Evolutionary conservation across 2,329 filamentous ascomycete species (phyloP).

Genomic region (Aspergillus sp.): DNA sequence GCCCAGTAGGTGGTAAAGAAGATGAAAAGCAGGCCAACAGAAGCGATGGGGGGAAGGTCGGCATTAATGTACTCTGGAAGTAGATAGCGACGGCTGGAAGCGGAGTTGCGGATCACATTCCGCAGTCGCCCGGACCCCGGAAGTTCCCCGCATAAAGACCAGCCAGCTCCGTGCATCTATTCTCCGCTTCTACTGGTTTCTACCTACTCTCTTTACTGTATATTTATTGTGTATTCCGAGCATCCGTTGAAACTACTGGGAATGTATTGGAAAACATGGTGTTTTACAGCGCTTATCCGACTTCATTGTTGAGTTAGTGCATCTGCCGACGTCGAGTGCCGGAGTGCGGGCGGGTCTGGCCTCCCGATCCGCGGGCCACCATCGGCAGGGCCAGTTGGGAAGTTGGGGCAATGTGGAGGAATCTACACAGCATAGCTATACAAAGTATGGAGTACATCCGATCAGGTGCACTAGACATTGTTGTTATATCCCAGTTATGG

Average conservation of each 20-base stretch:
- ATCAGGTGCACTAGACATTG: not conserved
- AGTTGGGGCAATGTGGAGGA: too few relatives aligned
- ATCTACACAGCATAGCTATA: not conserved
- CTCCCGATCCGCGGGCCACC: slow-evolving; percentile 19
- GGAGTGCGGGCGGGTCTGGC: slow-evolving; percentile 8
- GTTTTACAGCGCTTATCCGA: not conserved
- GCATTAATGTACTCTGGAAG: not conserved
- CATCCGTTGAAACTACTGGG: not conserved
- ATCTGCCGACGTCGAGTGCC: not conserved
- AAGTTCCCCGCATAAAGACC: slow-evolving; percentile 17
- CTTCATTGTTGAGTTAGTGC: not conserved
- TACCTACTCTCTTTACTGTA: too few relatives aligned
- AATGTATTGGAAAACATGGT: not conserved
- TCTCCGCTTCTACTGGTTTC: too few relatives aligned
- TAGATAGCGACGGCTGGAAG: slow-evolving; percentile 8
- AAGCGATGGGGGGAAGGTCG: not conserved
- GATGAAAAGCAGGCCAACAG: not conserved
- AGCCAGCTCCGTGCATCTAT: not conserved
- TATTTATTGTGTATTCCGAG: not conserved
- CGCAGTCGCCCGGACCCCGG: slow-evolving; percentile 16
- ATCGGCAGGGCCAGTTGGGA: not conserved
- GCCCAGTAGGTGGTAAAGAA: not conserved
- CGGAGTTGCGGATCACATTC: slow-evolving; percentile 23
- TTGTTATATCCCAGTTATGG: slow-evolving; percentile 5
- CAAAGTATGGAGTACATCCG: not conserved